phyloP scores from a whole-genome alignment of 495 filamentous ascomycete genomes.

The Tuber borchii region DNA sequence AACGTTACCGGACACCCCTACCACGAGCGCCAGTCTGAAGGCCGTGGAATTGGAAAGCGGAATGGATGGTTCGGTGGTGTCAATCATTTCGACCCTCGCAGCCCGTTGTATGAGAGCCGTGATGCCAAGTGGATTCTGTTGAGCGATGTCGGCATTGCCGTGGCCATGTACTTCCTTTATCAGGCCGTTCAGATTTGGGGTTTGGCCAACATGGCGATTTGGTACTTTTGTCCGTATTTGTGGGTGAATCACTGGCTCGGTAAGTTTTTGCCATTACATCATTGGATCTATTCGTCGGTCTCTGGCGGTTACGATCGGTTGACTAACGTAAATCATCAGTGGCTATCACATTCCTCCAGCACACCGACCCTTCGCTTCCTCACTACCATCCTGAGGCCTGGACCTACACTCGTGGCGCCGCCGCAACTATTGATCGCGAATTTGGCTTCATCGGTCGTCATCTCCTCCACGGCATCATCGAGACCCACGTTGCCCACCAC shows the following conservation, averaged over 20 bases:
- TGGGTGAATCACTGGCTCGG: slow-evolving; percentile 98
- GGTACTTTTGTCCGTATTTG: slow-evolving; percentile 90
- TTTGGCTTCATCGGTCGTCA: slow-evolving; percentile 82
- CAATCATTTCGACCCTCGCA: slow-evolving; percentile 87
- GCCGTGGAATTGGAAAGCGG: slow-evolving; percentile 74
- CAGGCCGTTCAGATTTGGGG: slow-evolving; percentile 65
- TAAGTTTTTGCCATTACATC: slow-evolving; percentile 46
- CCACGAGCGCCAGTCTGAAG: slow-evolving; percentile 78
- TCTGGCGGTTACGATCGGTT: neutral
- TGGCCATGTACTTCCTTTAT: slow-evolving; percentile 53
- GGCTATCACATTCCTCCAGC: slow-evolving; percentile 82
- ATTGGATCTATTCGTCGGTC: neutral
- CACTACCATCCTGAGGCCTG: slow-evolving; percentile 71
- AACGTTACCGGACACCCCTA: slow-evolving; percentile 94
- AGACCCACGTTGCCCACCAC: slow-evolving; percentile 88
- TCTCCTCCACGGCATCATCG: slow-evolving; percentile 84
- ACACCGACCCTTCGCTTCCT: slow-evolving; percentile 79
- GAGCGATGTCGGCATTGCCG: slow-evolving; percentile 71
- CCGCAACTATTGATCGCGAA: slow-evolving; percentile 81
- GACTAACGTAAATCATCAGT: slow-evolving; percentile 45
- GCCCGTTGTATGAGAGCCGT: slow-evolving; percentile 85
- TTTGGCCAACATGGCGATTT: slow-evolving; percentile 76
- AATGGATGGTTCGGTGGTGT: slow-evolving; percentile 76
- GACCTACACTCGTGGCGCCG: slow-evolving; percentile 80
- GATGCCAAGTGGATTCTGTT: slow-evolving; percentile 74